These are phyloP conservation scores for Coniochaeta ligniaria DNA, from an alignment of 2,329 filamentous ascomycete species.

Conservation along the genomic window DNA sequence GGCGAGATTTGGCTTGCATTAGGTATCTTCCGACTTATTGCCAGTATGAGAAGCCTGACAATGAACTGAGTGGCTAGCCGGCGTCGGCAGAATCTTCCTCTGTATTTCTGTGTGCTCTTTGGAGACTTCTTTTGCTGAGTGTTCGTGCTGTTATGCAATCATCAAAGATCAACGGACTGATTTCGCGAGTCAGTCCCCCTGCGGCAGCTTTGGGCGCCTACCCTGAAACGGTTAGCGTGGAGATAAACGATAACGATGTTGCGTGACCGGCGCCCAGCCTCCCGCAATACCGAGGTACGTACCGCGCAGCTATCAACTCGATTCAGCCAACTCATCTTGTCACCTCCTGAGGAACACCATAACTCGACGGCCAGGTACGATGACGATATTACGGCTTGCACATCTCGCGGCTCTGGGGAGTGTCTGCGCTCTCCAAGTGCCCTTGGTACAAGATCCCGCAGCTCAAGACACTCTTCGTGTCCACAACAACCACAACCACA, in stretches of 20 bases:
- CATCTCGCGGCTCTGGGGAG: neutral
- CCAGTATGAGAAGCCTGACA: too few species aligned
- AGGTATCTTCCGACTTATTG: too few species aligned
- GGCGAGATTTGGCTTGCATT: too few species aligned
- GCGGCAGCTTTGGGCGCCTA: neutral
- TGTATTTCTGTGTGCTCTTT: too few species aligned
- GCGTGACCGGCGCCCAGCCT: neutral
- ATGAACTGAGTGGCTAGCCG: too few species aligned
- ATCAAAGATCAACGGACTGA: too few species aligned
- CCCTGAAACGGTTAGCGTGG: neutral
- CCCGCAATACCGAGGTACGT: neutral
- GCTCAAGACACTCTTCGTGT: neutral
- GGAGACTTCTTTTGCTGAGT: too few species aligned
- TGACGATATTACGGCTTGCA: neutral
- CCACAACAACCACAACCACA: slow-evolving; percentile 16
- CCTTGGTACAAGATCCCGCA: neutral
- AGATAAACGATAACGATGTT: neutral
- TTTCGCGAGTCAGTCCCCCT: too few species aligned
- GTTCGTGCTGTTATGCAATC: too few species aligned
- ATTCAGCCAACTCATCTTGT: too few species aligned
- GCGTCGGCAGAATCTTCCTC: too few species aligned
- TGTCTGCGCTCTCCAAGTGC: neutral
- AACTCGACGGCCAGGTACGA: neutral
- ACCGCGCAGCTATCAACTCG: neutral
- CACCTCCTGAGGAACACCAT: neutral